phyloP scores from a whole-genome alignment of 106 monocot species.

The Platanthera guangdongensis region DNA sequence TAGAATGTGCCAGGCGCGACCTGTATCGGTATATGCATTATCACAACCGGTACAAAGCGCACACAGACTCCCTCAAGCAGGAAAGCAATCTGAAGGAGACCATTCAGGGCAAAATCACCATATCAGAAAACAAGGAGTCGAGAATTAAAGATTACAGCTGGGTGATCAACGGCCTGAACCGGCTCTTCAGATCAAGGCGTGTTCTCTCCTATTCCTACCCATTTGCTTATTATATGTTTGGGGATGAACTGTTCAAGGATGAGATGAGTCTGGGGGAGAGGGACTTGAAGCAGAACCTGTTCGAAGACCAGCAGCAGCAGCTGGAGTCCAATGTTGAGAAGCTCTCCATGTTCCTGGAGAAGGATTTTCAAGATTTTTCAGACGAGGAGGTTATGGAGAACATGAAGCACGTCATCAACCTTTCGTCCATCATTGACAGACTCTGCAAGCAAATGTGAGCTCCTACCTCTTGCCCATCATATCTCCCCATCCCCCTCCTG shows the following conservation, averaged over 20 bases:
- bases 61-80: slow-evolving; percentile 73
- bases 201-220: slow-evolving; percentile 88
- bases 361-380: slow-evolving; percentile 49
- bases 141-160: slow-evolving; percentile 73
- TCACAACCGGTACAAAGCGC: slow-evolving; percentile 84
- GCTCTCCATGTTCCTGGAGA: slow-evolving; percentile 63
- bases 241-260: slow-evolving; percentile 87
- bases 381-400: slow-evolving; percentile 52
- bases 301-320: slow-evolving; percentile 96
- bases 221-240: slow-evolving; percentile 96
- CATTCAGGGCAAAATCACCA: slow-evolving; percentile 56
- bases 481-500: too few species aligned
- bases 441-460: slow-evolving; percentile 79
- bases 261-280: slow-evolving; percentile 75
- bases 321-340: slow-evolving; percentile 81
- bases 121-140: slow-evolving; percentile 58
- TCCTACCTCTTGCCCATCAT: not conserved
- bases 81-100: slow-evolving; percentile 68
- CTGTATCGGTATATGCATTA: slow-evolving; percentile 83
- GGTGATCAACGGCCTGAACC: slow-evolving; percentile 60
- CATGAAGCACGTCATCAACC: slow-evolving; percentile 63
- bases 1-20: slow-evolving; percentile 62
- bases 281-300: slow-evolving; percentile 73
- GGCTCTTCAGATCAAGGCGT: slow-evolving; percentile 75
- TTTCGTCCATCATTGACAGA: slow-evolving; percentile 59